Evolutionary conservation across 148 eudicot genomes (phyloP).

Genomic region (Cornus florida): DNA sequence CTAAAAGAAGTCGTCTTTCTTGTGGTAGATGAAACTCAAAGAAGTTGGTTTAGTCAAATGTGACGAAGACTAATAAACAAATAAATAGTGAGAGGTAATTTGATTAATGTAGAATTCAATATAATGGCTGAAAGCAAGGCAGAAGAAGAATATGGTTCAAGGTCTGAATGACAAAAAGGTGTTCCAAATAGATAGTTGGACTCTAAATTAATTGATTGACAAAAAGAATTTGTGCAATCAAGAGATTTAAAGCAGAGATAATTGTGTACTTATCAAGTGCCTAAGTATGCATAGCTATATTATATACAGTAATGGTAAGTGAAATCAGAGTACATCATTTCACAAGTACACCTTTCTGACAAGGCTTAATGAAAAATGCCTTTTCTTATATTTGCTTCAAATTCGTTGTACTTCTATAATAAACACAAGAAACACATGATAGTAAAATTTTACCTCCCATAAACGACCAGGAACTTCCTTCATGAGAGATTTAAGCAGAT

Average conservation of each 20-base stretch:
- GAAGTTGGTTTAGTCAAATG: background rate
- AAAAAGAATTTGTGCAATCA: conserved; percentile 4
- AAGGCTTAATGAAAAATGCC: background rate
- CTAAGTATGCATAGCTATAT: background rate
- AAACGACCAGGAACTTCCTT: conserved; percentile 93
- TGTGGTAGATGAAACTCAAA: background rate
- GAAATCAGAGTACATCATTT: background rate
- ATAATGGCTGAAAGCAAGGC: background rate
- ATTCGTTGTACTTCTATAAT: background rate
- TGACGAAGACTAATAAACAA: background rate
- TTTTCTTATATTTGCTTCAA: background rate
- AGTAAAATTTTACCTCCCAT: conserved; percentile 72
- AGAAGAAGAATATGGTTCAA: background rate
- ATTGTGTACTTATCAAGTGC: background rate
- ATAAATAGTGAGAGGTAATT: background rate
- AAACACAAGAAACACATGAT: background rate
- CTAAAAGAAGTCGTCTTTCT: background rate
- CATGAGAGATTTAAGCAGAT: conserved; percentile 67
- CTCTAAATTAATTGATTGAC: background rate
- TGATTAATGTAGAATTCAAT: background rate
- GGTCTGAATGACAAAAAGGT: background rate
- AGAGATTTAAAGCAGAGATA: background rate
- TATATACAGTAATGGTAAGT: background rate
- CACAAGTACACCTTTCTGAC: background rate
- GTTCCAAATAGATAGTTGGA: background rate